phyloP scores from a whole-genome alignment of 352 stramenopile genomes.

The Plasmopara muralis region DNA sequence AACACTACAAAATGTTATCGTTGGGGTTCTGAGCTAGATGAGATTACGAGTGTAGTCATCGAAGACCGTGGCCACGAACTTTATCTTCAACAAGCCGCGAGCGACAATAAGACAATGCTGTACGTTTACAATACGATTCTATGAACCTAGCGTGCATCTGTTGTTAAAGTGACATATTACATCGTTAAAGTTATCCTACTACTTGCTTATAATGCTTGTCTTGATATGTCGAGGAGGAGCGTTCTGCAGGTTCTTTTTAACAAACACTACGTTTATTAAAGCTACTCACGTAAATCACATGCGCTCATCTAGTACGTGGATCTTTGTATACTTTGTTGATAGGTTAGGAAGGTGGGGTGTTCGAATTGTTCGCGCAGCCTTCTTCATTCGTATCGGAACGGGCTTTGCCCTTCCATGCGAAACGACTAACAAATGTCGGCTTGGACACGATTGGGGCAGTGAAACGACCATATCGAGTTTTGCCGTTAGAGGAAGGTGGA shows the following conservation, averaged over 20 bases:
- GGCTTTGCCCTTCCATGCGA: conserved; percentile 41
- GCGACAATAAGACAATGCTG: too few species aligned
- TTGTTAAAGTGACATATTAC: too few species aligned
- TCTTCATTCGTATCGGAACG: conserved; percentile 18
- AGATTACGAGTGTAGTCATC: conserved; percentile 2
- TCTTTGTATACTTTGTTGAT: not conserved
- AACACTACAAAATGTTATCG: conserved; percentile 23
- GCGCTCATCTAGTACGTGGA: conserved; percentile 2
- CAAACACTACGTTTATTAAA: too few species aligned
- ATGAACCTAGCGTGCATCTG: too few species aligned
- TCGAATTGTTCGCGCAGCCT: conserved; percentile 7
- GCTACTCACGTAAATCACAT: conserved; percentile 9
- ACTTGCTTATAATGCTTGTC: too few species aligned
- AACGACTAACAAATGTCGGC: conserved; percentile 37
- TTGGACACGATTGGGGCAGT: conserved; percentile 30
- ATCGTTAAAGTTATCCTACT: too few species aligned
- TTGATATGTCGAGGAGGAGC: too few species aligned
- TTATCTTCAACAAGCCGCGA: too few species aligned
- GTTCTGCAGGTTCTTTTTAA: too few species aligned
- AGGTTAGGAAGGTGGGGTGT: conserved; percentile 18
- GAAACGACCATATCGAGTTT: conserved; percentile 41
- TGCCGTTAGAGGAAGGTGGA: conserved; percentile 28
- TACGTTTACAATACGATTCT: too few species aligned
- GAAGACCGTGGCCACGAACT: not conserved
- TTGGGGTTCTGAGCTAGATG: conserved; percentile 9